These are phyloP conservation scores for Mycena leptocephala DNA, from an alignment of 768 basidiomycete genomes.

Conservation along the genomic window DNA sequence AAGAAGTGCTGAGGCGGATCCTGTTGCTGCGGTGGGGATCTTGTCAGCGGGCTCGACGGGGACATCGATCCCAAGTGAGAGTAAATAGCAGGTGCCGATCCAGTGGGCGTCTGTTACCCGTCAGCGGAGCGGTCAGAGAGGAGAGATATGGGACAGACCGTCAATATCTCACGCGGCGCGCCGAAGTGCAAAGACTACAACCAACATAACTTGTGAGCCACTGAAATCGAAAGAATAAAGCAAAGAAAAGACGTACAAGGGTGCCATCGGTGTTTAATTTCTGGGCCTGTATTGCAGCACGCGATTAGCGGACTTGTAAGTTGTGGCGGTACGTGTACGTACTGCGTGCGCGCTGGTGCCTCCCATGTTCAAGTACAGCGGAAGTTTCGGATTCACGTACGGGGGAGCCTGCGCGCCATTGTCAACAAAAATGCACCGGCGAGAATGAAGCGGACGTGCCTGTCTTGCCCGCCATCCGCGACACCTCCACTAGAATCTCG, in stretches of 20 bases:
- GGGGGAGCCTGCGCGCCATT: no score
- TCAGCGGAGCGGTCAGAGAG: no score
- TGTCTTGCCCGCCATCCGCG: neutral
- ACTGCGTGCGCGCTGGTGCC: neutral
- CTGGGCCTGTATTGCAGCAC: neutral
- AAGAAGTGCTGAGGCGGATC: no score
- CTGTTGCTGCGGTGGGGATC: no score
- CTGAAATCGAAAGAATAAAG: neutral
- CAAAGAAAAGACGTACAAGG: neutral
- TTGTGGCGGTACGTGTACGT: neutral
- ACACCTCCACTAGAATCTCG: neutral
- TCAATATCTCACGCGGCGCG: constrained; percentile 6
- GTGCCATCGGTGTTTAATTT: neutral
- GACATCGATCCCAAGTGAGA: no score
- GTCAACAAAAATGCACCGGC: no score
- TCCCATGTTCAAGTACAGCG: neutral
- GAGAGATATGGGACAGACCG: neutral
- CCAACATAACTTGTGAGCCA: neutral
- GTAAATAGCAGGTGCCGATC: no score
- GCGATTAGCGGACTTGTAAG: neutral
- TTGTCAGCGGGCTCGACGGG: no score
- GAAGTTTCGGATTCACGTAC: no score
- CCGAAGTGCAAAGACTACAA: constrained; percentile 4
- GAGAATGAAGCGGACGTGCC: neutral
- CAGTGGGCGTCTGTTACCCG: no score